Base-by-base conservation (phyloP, 441 rosid genomes). In the Rhodomyrtus psidioides region DNA sequence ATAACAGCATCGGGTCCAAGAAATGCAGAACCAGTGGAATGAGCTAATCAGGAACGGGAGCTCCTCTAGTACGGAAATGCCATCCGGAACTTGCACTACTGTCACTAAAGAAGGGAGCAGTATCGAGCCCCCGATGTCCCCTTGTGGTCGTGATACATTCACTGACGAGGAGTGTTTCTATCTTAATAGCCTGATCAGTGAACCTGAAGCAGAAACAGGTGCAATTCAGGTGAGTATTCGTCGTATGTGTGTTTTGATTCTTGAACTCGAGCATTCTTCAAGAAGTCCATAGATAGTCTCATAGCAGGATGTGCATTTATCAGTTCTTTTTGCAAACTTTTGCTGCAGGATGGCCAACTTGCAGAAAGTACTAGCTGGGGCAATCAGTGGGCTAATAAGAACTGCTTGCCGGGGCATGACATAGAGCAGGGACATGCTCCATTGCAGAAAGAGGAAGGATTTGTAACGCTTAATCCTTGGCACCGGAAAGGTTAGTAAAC, bases 391-490 rank as follows among this genome's bases (percentile, higher is more conserved):
- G 21, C 42, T 15, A 16, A 16, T 39, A 6, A 15, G 53, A 10
- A 49, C 42, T 15, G 42, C 12, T 9, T 9, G 42, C 74, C 42
- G 8, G 42, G 34, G 6, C 2, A 12, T 28, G 23, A 19, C 74
- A 60, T 28, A 60, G 42, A 28, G 74, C 42, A 28, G 74, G 74
- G 42, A 60, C 1, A 0, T 28, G 3, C 23, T 60, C 74, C 74
- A 28, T 60, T 60, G 28, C 42, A 17, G 23, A 42, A 4, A 60
- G 74, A 60, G 12, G 28, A 15, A 60, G 70, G 39, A 60, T 27
- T 0, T 60, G 9, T 15, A 28, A 27, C 27, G 15, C 26, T 14
- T 2, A 9, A 34, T 65, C 26, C 39, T 65, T 0, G 0, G 76
- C 76, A 65, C 26, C 2, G 14, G 39, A 34, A 65, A 65, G 76